Conservation (phyloP, 148 eudicot species). For the Vaccinium corymbosum region DNA sequence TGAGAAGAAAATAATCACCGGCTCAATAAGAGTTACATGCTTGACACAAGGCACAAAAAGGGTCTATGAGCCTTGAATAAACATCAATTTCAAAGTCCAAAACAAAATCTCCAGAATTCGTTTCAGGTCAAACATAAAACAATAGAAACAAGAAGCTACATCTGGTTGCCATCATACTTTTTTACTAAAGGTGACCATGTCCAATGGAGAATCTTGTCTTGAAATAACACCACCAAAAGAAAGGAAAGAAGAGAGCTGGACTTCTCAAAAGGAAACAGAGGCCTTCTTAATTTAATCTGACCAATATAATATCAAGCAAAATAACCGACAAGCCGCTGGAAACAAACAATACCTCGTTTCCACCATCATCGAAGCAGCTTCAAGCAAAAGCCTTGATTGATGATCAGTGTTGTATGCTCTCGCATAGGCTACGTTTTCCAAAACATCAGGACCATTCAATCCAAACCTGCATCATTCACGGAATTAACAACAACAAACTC, state of each 20-base stretch:
- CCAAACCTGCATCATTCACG: constrained; percentile 60
- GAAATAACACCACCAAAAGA: neutral
- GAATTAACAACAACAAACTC: constrained; percentile 5
- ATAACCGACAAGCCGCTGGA: neutral
- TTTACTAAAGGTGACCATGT: neutral
- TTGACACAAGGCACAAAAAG: neutral
- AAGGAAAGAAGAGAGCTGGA: neutral
- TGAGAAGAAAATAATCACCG: neutral
- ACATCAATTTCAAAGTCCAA: neutral
- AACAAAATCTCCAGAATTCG: neutral
- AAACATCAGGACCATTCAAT: constrained; percentile 85
- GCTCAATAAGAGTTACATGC: neutral
- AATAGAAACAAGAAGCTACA: neutral
- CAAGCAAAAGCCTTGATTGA: constrained; percentile 96
- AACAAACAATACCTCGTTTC: constrained; percentile 63
- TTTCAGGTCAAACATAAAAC: neutral
- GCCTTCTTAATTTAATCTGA: neutral
- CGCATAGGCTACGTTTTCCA: constrained; percentile 97
- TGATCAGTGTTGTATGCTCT: constrained; percentile 98
- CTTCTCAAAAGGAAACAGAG: neutral
- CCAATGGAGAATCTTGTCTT: neutral
- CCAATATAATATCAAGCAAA: neutral
- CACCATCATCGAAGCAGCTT: constrained; percentile 99
- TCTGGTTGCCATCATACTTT: neutral
- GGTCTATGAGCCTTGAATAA: neutral